Evolutionary conservation across 1,284 basidiomycete species (phyloP).

Genomic region (Takashimella koratensis): DNA sequence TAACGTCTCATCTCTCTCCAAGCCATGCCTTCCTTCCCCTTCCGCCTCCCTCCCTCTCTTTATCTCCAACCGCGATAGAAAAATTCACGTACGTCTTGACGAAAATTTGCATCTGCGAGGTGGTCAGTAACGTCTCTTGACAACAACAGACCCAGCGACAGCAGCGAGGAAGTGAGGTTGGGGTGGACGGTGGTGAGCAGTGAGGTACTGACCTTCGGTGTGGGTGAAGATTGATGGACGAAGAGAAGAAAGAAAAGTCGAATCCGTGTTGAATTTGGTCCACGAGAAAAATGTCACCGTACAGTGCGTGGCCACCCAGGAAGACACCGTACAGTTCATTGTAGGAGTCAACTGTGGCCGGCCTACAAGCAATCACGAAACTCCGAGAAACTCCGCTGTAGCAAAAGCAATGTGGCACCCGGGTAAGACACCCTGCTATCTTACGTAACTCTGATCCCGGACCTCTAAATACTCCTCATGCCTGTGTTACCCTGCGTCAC

Average conservation of each 20-base stretch:
- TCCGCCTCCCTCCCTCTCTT: background rate
- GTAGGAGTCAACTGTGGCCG: background rate
- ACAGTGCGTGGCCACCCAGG: background rate
- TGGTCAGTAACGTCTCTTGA: background rate
- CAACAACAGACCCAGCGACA: background rate
- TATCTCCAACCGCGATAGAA: background rate
- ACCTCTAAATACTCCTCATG: too few species aligned
- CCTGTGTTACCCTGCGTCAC: too few species aligned
- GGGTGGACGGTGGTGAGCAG: background rate
- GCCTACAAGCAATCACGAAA: too few species aligned
- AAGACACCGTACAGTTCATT: background rate
- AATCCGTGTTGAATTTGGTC: too few species aligned
- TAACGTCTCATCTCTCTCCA: too few species aligned
- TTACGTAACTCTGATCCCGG: too few species aligned
- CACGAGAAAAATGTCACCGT: background rate
- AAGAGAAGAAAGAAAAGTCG: background rate
- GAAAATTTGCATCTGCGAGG: constrained; percentile 54
- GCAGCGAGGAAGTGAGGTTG: background rate
- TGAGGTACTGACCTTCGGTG: background rate
- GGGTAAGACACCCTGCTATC: too few species aligned
- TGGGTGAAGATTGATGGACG: background rate
- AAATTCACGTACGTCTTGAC: constrained; percentile 50
- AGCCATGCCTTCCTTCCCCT: background rate
- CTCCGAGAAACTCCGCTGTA: constrained; percentile 12
- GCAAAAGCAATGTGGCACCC: constrained; percentile 1